Evolutionary conservation across 2,329 filamentous ascomycete species (phyloP).

Genomic region (Sporothrix brasiliensis): DNA sequence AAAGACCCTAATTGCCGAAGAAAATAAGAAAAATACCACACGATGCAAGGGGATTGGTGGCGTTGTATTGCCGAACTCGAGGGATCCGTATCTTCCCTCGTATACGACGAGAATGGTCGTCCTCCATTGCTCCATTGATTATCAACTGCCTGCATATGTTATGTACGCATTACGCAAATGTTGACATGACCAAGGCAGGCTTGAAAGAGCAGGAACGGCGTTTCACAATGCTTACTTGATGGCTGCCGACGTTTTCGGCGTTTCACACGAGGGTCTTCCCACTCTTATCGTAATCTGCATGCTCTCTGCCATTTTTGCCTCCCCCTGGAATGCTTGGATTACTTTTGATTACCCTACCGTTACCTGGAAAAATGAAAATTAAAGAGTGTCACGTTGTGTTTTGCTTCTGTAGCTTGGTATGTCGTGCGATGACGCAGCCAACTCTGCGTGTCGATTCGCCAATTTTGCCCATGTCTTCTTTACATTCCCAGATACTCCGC

Average conservation of each 20-base stretch:
- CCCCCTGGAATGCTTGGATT: neutral
- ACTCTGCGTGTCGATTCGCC: neutral
- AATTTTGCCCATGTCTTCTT: neutral
- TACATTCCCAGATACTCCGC: too few relatives aligned
- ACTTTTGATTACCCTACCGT: too few relatives aligned
- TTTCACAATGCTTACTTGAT: constrained; percentile 13
- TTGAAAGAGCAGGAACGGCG: neutral
- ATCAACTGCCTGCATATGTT: neutral
- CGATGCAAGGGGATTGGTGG: neutral
- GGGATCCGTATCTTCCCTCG: neutral
- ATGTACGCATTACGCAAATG: neutral
- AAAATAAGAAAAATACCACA: neutral
- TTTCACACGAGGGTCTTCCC: neutral
- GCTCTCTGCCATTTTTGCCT: neutral
- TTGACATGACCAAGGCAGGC: too few relatives aligned
- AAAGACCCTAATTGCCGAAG: neutral
- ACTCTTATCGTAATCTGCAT: constrained; percentile 4
- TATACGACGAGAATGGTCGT: neutral
- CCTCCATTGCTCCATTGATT: neutral
- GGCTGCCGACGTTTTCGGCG: neutral
- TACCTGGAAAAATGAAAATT: neutral
- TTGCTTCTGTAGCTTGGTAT: neutral
- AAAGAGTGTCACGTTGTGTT: constrained; percentile 3
- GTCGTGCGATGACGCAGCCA: constrained; percentile 11
- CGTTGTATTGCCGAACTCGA: neutral